phyloP scores from a whole-genome alignment of 768 basidiomycete genomes.

The Serendipita sp. region DNA sequence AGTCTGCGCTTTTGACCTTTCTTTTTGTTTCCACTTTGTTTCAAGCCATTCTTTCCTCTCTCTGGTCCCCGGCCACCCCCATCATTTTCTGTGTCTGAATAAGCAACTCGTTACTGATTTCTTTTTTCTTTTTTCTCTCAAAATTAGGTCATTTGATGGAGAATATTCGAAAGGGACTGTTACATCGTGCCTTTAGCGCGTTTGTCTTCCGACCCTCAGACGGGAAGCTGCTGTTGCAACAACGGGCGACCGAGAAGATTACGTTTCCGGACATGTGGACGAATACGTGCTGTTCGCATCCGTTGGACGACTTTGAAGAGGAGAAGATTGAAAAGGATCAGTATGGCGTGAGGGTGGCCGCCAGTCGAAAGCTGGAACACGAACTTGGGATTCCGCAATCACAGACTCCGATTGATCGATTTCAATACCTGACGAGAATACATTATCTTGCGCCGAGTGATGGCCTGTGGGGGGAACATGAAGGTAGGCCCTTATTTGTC shows the following conservation, averaged over 20 bases:
- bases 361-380: constrained; percentile 87
- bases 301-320: constrained; percentile 77
- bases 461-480: constrained; percentile 95
- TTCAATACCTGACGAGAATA: constrained; percentile 90
- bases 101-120: too few species aligned
- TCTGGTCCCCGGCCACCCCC: too few species aligned
- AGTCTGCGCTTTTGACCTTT: constrained; percentile 18
- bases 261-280: constrained; percentile 99
- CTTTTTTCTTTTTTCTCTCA: too few species aligned
- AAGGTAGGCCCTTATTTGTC: too few species aligned
- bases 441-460: constrained; percentile 92
- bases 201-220: constrained; percentile 92
- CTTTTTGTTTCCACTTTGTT: neutral
- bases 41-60: too few species aligned
- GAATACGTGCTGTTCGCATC: constrained; percentile 97
- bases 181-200: constrained; percentile 97
- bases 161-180: constrained; percentile 83
- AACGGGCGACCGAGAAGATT: constrained; percentile 95
- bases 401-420: constrained; percentile 68
- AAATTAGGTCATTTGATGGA: constrained; percentile 85
- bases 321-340: constrained; percentile 66
- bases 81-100: too few species aligned
- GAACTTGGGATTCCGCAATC: constrained; percentile 79
- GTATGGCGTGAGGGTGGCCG: constrained; percentile 75
- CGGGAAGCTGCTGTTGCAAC: constrained; percentile 85